Conservation (phyloP, 768 basidiomycete genomes). For the Naematelia encephala region DNA sequence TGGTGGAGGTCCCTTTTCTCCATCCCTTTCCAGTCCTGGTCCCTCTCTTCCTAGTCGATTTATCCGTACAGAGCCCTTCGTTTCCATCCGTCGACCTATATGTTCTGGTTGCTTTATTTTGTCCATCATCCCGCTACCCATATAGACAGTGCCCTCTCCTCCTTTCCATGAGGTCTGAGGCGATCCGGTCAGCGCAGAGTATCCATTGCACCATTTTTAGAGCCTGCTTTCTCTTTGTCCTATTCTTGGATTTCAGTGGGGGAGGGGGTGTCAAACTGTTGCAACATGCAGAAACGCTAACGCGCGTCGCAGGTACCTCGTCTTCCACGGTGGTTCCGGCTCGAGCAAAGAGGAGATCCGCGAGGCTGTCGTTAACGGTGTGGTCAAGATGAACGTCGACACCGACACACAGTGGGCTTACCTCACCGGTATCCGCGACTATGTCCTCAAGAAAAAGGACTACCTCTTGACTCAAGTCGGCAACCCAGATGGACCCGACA, state of each 20-base stretch:
- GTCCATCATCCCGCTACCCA: constrained; percentile 36
- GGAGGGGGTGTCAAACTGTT: constrained; percentile 48
- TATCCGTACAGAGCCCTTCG: too few species aligned
- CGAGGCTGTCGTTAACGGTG: constrained; percentile 84
- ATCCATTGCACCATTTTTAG: constrained; percentile 36
- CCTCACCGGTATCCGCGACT: constrained; percentile 83
- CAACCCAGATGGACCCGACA: constrained; percentile 93
- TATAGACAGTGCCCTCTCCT: constrained; percentile 47
- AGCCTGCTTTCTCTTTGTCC: constrained; percentile 37
- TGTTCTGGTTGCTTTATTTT: not conserved
- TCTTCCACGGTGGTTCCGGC: constrained; percentile 99
- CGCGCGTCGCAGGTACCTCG: constrained; percentile 69
- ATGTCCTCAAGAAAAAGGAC: constrained; percentile 75
- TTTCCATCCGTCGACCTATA: constrained; percentile 1
- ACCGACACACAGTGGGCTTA: constrained; percentile 71
- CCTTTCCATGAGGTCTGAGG: constrained; percentile 35
- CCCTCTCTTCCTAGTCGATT: too few species aligned
- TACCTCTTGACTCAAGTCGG: constrained; percentile 90
- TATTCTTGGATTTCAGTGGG: constrained; percentile 21
- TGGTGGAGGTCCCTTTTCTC: too few species aligned
- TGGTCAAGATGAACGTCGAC: constrained; percentile 99
- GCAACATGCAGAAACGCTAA: constrained; percentile 24
- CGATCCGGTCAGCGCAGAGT: constrained; percentile 48
- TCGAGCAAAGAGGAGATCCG: constrained; percentile 93
- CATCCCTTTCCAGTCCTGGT: too few species aligned